phyloP scores from a whole-genome alignment of 345 rosid genomes.

The Eucalyptus regnans region DNA sequence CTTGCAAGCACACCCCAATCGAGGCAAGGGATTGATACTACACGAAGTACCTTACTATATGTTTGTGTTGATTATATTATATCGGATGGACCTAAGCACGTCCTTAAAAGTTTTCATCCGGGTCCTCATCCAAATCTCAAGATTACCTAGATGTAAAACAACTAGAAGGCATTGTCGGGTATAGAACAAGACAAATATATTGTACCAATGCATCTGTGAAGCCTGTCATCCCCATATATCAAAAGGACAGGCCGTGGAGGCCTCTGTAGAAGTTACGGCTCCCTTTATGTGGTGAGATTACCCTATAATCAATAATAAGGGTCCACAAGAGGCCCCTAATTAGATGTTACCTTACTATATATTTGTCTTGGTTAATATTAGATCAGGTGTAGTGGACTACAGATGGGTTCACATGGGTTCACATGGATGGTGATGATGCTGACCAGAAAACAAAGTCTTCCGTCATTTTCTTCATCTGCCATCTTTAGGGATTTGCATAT shows the following conservation, averaged over 20 bases:
- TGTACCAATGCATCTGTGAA: too few species aligned
- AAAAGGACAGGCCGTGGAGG: rapidly evolving
- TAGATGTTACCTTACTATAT: not conserved
- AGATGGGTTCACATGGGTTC: not conserved
- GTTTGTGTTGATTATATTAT: not conserved
- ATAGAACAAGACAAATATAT: too few species aligned
- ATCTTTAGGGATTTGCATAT: not conserved
- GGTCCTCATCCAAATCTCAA: too few species aligned
- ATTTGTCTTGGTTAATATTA: not conserved
- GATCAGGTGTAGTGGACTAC: not conserved
- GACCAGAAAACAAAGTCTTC: not conserved
- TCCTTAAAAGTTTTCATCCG: too few species aligned
- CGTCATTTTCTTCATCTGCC: not conserved
- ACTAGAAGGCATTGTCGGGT: too few species aligned
- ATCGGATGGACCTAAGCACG: too few species aligned
- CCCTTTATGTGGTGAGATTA: too few species aligned
- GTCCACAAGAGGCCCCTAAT: too few species aligned
- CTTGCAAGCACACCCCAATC: not conserved
- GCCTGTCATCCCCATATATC: rapidly evolving
- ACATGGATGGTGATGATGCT: not conserved
- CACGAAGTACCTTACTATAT: not conserved
- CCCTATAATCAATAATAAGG: too few species aligned
- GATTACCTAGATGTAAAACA: too few species aligned
- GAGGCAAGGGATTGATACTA: not conserved
- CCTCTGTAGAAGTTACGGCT: too few species aligned